Evolutionary conservation across 495 filamentous ascomycete species (phyloP).

Genomic region (Hypoxylon cercidicola): DNA sequence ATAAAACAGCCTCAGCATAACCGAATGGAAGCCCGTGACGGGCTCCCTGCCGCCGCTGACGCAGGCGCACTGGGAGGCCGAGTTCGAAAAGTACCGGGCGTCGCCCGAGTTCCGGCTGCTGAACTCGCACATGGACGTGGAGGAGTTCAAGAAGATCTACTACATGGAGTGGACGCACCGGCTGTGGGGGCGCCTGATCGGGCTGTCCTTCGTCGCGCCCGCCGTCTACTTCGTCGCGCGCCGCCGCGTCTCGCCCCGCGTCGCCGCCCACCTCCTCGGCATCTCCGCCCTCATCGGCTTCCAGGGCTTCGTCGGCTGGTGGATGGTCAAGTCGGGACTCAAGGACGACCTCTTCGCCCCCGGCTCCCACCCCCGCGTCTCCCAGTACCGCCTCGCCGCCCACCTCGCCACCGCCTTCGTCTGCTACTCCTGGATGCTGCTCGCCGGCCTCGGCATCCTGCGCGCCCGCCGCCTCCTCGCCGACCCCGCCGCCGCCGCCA

Average conservation of each 20-base stretch:
- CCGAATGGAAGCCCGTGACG: slow-evolving; percentile 98
- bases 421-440: slow-evolving; percentile 93
- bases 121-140: slow-evolving; percentile 89
- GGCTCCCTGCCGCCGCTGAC: slow-evolving; percentile 88
- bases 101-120: slow-evolving; percentile 92
- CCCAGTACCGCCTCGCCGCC: slow-evolving; percentile 90
- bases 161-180: slow-evolving; percentile 99
- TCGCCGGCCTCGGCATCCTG: slow-evolving; percentile 87
- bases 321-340: slow-evolving; percentile 98
- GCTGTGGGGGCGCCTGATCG: slow-evolving; percentile 93
- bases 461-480: slow-evolving; percentile 75
- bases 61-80: slow-evolving; percentile 81
- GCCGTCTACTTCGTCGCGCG: slow-evolving; percentile 88
- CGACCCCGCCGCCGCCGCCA: slow-evolving; percentile 65
- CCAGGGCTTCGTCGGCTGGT: slow-evolving; percentile 96
- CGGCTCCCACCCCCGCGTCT: slow-evolving; percentile 89
- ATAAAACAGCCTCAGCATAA: slow-evolving; percentile 85
- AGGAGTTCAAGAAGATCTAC: slow-evolving; percentile 98
- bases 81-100: slow-evolving; percentile 89
- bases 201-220: slow-evolving; percentile 87
- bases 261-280: slow-evolving; percentile 79
- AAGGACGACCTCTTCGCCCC: slow-evolving; percentile 94
- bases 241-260: slow-evolving; percentile 78
- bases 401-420: slow-evolving; percentile 90
- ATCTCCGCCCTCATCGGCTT: slow-evolving; percentile 92